Evolutionary conservation across 1,284 basidiomycete species (phyloP).

Genomic region (Mrakiaceae sp.): DNA sequence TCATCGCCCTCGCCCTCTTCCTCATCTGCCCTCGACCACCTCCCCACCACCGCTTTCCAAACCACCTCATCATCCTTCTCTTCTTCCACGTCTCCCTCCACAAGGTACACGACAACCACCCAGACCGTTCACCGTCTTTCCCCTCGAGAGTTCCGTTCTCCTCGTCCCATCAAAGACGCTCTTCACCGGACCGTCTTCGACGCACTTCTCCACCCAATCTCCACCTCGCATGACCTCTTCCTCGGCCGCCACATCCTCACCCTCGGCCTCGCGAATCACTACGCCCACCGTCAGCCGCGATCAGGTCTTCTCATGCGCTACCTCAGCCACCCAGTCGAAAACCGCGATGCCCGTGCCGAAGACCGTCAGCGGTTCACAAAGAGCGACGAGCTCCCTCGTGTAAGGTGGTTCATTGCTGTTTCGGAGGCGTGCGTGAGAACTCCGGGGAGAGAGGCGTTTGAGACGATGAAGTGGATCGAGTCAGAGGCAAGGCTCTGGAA

Average conservation of each 20-base stretch:
- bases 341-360: neutral
- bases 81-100: neutral
- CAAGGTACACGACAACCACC: neutral
- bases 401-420: conserved; percentile 2
- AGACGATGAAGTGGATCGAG: conserved; percentile 11
- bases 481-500: conserved; percentile 2
- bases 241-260: conserved; percentile 9
- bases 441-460: conserved; percentile 1
- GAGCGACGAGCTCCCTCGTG: neutral
- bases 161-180: neutral
- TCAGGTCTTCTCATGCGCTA: neutral
- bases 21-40: neutral
- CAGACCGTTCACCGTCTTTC: neutral
- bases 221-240: neutral
- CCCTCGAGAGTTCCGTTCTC: neutral
- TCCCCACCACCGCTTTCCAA: neutral
- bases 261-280: conserved; percentile 7
- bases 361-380: neutral
- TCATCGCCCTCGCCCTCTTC: neutral
- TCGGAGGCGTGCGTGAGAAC: neutral
- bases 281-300: neutral
- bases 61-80: neutral
- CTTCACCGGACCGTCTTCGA: neutral
- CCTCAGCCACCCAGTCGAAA: neutral
- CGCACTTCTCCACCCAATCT: neutral